Conservation (phyloP, 202 grass and related monocot species). For the Schoenoplectus tabernaemontani region DNA sequence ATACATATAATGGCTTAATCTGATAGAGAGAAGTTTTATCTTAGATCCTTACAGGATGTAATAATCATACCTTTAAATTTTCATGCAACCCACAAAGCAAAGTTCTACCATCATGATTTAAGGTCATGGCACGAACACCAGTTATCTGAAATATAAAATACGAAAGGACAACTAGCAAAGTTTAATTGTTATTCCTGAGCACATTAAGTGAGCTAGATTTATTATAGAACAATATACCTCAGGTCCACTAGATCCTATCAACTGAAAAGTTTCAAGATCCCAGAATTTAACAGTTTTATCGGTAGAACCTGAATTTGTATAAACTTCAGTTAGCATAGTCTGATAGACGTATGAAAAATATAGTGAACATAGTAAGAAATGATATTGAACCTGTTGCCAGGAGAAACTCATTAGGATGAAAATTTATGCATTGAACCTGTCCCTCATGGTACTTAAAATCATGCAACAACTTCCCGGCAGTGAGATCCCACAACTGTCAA, state of each 20-base stretch:
- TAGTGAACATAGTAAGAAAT: conserved; percentile 13
- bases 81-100: conserved; percentile 91
- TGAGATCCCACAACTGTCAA: conserved; percentile 93
- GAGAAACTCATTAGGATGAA: conserved; percentile 97
- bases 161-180: conserved; percentile 13
- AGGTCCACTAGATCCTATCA: conserved; percentile 86
- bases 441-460: conserved; percentile 91
- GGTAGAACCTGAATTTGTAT: conserved; percentile 64
- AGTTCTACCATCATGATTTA: conserved; percentile 94
- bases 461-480: conserved; percentile 92
- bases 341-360: background rate
- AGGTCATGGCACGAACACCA: conserved; percentile 92
- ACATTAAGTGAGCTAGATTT: background rate
- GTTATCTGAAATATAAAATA: conserved; percentile 57
- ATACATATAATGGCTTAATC: conserved; percentile 5
- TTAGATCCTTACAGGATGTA: background rate
- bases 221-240: conserved; percentile 53
- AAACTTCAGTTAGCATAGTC: conserved; percentile 19
- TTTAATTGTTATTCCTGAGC: background rate
- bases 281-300: conserved; percentile 98
- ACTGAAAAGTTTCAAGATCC: conserved; percentile 98
- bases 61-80: conserved; percentile 63
- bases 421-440: conserved; percentile 97
- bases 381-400: conserved; percentile 87
- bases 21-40: background rate